phyloP scores from a whole-genome alignment of 192 early-diverging fungal species.

The Physocladia obscura region DNA sequence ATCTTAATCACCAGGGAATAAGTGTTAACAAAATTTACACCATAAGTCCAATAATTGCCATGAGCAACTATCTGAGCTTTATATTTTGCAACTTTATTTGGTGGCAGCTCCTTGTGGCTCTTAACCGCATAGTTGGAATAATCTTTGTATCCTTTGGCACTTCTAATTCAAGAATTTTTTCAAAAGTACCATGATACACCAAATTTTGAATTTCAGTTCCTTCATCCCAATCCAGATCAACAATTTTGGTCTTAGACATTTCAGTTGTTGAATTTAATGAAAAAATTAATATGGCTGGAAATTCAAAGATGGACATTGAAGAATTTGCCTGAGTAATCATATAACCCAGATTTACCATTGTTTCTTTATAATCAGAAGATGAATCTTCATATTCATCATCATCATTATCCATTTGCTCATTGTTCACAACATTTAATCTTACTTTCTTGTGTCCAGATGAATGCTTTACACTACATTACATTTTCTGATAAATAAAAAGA shows the following conservation, averaged over 20 bases:
- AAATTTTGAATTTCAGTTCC: not conserved
- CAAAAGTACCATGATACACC: not conserved
- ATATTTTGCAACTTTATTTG: not conserved
- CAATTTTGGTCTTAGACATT: not conserved
- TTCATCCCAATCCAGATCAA: not conserved
- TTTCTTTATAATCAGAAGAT: not conserved
- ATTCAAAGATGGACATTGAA: not conserved
- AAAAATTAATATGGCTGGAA: not conserved
- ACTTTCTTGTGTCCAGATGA: too few relatives aligned
- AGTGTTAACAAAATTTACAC: not conserved
- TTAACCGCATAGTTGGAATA: slow-evolving; percentile 7
- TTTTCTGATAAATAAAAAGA: too few relatives aligned
- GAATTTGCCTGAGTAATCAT: not conserved
- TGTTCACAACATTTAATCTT: too few relatives aligned
- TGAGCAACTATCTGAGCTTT: not conserved
- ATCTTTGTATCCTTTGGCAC: not conserved
- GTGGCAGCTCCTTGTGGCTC: not conserved
- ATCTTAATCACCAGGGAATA: slow-evolving; percentile 8
- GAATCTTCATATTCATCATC: not conserved
- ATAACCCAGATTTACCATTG: not conserved
- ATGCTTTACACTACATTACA: too few relatives aligned
- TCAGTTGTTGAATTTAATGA: not conserved
- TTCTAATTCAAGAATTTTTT: not conserved
- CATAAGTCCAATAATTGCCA: not conserved
- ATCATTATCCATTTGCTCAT: too few relatives aligned